Conservation (phyloP, 805 yeast genomes). For the Wickerhamomyces chambardii region DNA sequence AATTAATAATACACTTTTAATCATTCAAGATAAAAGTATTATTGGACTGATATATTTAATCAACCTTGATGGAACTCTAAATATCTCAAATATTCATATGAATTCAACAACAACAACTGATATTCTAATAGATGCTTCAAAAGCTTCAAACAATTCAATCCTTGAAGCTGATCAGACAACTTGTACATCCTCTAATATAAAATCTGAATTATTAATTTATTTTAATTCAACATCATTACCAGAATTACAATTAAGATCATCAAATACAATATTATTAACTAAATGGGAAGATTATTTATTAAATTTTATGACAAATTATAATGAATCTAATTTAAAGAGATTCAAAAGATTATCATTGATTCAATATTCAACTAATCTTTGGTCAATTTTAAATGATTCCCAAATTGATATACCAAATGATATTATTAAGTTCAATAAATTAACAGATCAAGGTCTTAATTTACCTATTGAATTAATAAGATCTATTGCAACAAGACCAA, state of each 20-base stretch:
- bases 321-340: too few species aligned
- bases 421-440: conserved; percentile 25
- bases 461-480: conserved; percentile 30
- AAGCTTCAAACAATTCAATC: too few species aligned
- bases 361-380: conserved; percentile 42
- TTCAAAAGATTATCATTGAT: conserved; percentile 22
- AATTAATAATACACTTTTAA: conserved; percentile 22
- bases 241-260: conserved; percentile 28
- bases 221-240: conserved; percentile 33
- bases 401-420: conserved; percentile 27
- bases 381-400: conserved; percentile 29
- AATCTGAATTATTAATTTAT: conserved; percentile 26
- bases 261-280: conserved; percentile 20
- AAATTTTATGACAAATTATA: conserved; percentile 8
- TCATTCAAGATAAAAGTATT: conserved; percentile 9
- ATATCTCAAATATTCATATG: too few species aligned
- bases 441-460: conserved; percentile 28
- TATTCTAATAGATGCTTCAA: conserved; percentile 17
- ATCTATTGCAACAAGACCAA: conserved; percentile 31
- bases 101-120: conserved; percentile 4
- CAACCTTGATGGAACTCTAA: too few species aligned
- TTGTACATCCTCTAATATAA: too few species aligned
- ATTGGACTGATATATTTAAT: not conserved
- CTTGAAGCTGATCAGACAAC: too few species aligned
- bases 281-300: conserved; percentile 32